phyloP scores from a whole-genome alignment of 768 basidiomycete species.

The Rhodosporidiobolus sp. region DNA sequence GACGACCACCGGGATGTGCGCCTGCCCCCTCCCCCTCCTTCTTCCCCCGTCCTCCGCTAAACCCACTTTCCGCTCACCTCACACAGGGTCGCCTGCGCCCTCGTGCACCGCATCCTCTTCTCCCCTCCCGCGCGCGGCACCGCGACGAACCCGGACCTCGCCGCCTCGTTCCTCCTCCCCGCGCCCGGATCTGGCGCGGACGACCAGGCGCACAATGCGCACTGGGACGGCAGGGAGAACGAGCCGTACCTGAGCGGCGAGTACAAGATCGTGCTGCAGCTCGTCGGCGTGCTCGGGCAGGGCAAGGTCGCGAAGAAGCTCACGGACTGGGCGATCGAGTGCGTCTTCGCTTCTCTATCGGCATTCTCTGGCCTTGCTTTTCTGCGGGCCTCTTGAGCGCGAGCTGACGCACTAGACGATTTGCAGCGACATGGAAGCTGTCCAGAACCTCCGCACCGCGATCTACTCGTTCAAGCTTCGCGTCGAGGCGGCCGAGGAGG shows the following conservation, averaged over 20 bases:
- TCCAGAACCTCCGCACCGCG: slow-evolving; percentile 92
- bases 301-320: slow-evolving; percentile 89
- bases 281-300: slow-evolving; percentile 54
- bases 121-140: slow-evolving; percentile 30
- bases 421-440: slow-evolving; percentile 56
- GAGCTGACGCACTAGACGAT: no score
- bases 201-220: slow-evolving; percentile 19
- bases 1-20: slow-evolving; percentile 84
- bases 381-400: no score
- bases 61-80: not conserved
- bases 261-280: slow-evolving; percentile 92
- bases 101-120: slow-evolving; percentile 42
- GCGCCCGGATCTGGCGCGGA: slow-evolving; percentile 19
- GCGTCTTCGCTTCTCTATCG: not conserved
- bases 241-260: slow-evolving; percentile 60
- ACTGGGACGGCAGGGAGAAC: slow-evolving; percentile 28
- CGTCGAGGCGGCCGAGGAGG: slow-evolving; percentile 70
- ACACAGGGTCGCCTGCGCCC: slow-evolving; percentile 42
- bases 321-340: slow-evolving; percentile 80
- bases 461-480: slow-evolving; percentile 75
- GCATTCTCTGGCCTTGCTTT: no score
- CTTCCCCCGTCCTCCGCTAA: not conserved
- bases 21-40: slow-evolving; percentile 14
- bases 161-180: slow-evolving; percentile 27
- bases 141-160: slow-evolving; percentile 32